Evolutionary conservation across 2,329 filamentous ascomycete species (phyloP).

Genomic region (Ceratocystis harringtonii): DNA sequence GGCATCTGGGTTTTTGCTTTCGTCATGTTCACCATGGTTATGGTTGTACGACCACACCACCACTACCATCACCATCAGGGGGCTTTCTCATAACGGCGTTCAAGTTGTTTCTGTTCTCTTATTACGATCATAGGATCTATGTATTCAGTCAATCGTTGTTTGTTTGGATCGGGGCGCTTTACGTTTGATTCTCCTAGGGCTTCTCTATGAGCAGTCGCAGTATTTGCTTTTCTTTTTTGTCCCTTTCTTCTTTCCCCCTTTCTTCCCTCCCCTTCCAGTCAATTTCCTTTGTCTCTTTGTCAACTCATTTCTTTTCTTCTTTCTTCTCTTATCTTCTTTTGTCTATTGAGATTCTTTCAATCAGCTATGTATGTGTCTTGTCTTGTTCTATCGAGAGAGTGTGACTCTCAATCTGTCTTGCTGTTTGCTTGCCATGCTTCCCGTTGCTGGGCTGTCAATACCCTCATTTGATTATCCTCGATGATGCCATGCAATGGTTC

Average conservation of each 20-base stretch:
- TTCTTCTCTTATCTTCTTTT: slow-evolving; percentile 7
- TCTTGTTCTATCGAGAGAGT: neutral
- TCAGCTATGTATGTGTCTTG: neutral
- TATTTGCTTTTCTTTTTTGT: slow-evolving; percentile 12
- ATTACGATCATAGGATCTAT: slow-evolving; percentile 16
- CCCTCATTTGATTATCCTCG: neutral
- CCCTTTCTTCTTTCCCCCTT: neutral
- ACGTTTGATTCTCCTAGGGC: slow-evolving; percentile 12
- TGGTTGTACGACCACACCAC: slow-evolving; percentile 15
- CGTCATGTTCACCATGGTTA: slow-evolving; percentile 17
- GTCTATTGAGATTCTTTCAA: slow-evolving; percentile 10
- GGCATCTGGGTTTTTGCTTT: slow-evolving; percentile 15
- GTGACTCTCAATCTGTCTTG: neutral
- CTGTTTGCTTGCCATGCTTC: slow-evolving; percentile 5
- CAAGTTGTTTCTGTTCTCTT: slow-evolving; percentile 16
- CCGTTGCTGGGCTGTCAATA: neutral
- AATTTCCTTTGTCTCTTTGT: slow-evolving; percentile 13
- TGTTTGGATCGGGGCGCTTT: slow-evolving; percentile 12
- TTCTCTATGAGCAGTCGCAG: slow-evolving; percentile 15
- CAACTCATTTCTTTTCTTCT: slow-evolving; percentile 1
- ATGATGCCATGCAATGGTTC: no score
- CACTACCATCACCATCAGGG: neutral
- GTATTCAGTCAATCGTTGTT: slow-evolving; percentile 16
- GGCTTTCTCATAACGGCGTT: slow-evolving; percentile 16
- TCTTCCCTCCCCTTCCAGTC: neutral